phyloP scores from a whole-genome alignment of 2,329 filamentous ascomycete species.

The Pyrenophora tritici-repentis region DNA sequence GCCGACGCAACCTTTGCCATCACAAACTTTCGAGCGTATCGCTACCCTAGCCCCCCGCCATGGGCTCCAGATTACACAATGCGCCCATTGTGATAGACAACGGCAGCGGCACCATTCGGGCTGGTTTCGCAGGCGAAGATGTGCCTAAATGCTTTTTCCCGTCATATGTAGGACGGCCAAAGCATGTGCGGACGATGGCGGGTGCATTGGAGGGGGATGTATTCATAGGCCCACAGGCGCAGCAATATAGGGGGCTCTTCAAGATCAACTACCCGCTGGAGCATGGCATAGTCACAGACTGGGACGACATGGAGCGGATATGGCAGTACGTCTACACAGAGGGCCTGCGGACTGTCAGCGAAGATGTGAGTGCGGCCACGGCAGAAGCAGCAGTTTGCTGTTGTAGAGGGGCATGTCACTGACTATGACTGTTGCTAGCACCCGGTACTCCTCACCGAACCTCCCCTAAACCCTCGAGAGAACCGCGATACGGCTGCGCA shows the following conservation, averaged over 20 bases:
- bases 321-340: constrained; percentile 98
- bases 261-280: constrained; percentile 97
- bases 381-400: constrained; percentile 10
- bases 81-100: constrained; percentile 99
- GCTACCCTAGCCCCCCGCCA: constrained; percentile 39
- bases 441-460: constrained; percentile 93
- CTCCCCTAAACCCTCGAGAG: constrained; percentile 89
- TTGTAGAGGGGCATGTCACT: constrained; percentile 13
- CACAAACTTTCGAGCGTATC: background rate
- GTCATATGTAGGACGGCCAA: constrained; percentile 94
- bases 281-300: constrained; percentile 98
- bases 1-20: background rate
- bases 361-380: constrained; percentile 69
- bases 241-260: constrained; percentile 86
- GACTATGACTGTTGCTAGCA: constrained; percentile 61
- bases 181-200: constrained; percentile 93
- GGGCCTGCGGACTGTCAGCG: constrained; percentile 92
- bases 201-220: constrained; percentile 95
- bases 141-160: constrained; percentile 96
- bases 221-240: constrained; percentile 92
- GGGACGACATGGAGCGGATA: constrained; percentile 99
- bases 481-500: constrained; percentile 97
- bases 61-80: constrained; percentile 84
- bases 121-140: constrained; percentile 95
- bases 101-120: constrained; percentile 95